phyloP scores from a whole-genome alignment of 352 stramenopile species.

The Phytophthora chlamydospora region DNA sequence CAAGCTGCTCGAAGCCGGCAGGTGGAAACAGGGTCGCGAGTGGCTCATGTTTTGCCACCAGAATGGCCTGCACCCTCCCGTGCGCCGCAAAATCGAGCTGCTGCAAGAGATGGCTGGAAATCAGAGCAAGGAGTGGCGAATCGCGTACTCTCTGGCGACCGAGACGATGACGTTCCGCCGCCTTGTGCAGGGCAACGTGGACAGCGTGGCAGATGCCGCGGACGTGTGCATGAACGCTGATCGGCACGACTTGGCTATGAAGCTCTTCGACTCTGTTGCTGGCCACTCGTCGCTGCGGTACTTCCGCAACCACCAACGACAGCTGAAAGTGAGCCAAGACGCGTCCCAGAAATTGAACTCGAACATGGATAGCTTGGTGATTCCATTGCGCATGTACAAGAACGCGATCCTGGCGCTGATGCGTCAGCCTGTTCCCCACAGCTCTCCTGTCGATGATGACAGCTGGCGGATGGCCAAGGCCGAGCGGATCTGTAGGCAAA shows the following conservation, averaged over 20 bases:
- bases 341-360: slow-evolving; percentile 11
- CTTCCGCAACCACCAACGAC: slow-evolving; percentile 29
- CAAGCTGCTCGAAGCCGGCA: slow-evolving; percentile 70
- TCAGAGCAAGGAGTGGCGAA: slow-evolving; percentile 64
- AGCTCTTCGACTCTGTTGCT: slow-evolving; percentile 61
- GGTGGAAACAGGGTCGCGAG: slow-evolving; percentile 58
- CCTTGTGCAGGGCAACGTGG: slow-evolving; percentile 65
- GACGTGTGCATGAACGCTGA: slow-evolving; percentile 64
- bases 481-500: slow-evolving; percentile 67
- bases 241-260: slow-evolving; percentile 55
- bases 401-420: slow-evolving; percentile 58
- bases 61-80: slow-evolving; percentile 55
- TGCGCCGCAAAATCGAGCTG: slow-evolving; percentile 71
- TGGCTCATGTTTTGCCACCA: slow-evolving; percentile 62
- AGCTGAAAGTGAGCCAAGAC: slow-evolving; percentile 24
- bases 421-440: slow-evolving; percentile 33
- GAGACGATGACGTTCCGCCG: slow-evolving; percentile 79
- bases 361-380: slow-evolving; percentile 22
- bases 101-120: slow-evolving; percentile 44
- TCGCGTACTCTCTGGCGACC: slow-evolving; percentile 72
- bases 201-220: slow-evolving; percentile 72
- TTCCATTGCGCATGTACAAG: slow-evolving; percentile 80
- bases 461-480: slow-evolving; percentile 53
- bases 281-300: slow-evolving; percentile 50
- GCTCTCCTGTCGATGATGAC: slow-evolving; percentile 7